Evolutionary conservation across 2,329 filamentous ascomycete species (phyloP), one percentile per base, ranked within the genome.

Genomic region (Penicillium sp.): DNA sequence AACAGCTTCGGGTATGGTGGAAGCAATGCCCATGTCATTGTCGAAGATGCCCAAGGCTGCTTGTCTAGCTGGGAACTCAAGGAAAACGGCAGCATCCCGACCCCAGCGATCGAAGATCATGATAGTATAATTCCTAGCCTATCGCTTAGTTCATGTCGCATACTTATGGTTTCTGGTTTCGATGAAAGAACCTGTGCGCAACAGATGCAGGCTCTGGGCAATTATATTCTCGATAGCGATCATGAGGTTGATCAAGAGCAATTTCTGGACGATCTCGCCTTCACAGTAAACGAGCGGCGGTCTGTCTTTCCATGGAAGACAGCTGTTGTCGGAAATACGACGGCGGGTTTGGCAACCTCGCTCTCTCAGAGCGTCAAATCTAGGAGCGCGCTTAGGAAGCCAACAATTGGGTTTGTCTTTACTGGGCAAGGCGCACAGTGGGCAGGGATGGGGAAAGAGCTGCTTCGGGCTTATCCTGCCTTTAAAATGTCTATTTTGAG

Each of bases 1-100:
- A 77, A 77, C 57, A 75, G 72, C 6, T 79, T 79, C 53, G 78
- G 78, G 2, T 79, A 76, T 25, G 77, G 78, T 16, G 78, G 78
- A 37, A 73, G 74, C 16, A 80, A 79, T 55, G 74, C 73, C 0
- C 78, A 81, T 55, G 67, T 69, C 4, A 73, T 80, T 14, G 57
- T 80, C 5, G 72, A 74, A 51, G 63, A 68, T 40, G 45, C 61
- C 5, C 17, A 36, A 4, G 50, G 59, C 4, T 61, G 59, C 28
- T 42, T 60, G 7, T 52, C 53, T 26, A 9, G n/a, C 12, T 53
- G 37, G 10, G 46, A 26, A n/a, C 31, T 49, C 11, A 17, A 48
- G 6, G 16, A 8, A 22, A 4, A 33, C 12, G 16, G 16, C 35
- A 14, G 4, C n/a, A 11, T 19, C 14, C 19, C 6, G 9, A 17